These are phyloP conservation scores for Komagataella ulmi DNA, from an alignment of 805 yeast genomes.

Conservation along the genomic window DNA sequence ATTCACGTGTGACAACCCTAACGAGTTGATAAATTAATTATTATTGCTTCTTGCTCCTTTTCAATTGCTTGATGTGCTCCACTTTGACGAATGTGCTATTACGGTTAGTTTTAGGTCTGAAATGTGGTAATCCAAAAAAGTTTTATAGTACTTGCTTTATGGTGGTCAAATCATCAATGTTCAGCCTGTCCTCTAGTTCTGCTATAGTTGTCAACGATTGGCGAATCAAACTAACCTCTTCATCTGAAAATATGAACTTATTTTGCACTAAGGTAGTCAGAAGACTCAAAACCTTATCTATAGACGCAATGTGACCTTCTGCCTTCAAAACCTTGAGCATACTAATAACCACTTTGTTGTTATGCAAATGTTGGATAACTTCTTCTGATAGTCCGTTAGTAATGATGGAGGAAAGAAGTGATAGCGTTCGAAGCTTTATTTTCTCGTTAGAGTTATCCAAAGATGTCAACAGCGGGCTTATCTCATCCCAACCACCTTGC, in stretches of 20 bases:
- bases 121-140: conserved; percentile 1
- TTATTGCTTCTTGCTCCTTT: conserved; percentile 4
- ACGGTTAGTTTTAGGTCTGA: conserved; percentile 1
- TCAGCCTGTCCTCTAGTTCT: conserved; percentile 31
- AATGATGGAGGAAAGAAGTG: conserved; percentile 44
- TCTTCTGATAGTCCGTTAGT: conserved; percentile 34
- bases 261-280: conserved; percentile 30
- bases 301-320: conserved; percentile 30
- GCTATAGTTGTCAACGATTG: conserved; percentile 24
- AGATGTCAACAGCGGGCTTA: conserved; percentile 16
- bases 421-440: conserved; percentile 37
- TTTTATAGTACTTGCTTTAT: conserved; percentile 28
- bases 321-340: conserved; percentile 18
- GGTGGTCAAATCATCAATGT: conserved; percentile 37
- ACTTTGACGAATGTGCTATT: conserved; percentile 21
- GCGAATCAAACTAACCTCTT: conserved; percentile 24
- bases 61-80: conserved; percentile 16
- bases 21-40: conserved; percentile 17
- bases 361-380: conserved; percentile 23
- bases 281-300: conserved; percentile 44
- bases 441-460: conserved; percentile 17
- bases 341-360: conserved; percentile 18
- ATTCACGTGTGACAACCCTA: conserved; percentile 35
- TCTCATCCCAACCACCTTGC: conserved; percentile 48
- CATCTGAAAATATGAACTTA: conserved; percentile 29